Evolutionary conservation across 495 filamentous ascomycete species (phyloP).

Genomic region (Aspergillus cavernicola): DNA sequence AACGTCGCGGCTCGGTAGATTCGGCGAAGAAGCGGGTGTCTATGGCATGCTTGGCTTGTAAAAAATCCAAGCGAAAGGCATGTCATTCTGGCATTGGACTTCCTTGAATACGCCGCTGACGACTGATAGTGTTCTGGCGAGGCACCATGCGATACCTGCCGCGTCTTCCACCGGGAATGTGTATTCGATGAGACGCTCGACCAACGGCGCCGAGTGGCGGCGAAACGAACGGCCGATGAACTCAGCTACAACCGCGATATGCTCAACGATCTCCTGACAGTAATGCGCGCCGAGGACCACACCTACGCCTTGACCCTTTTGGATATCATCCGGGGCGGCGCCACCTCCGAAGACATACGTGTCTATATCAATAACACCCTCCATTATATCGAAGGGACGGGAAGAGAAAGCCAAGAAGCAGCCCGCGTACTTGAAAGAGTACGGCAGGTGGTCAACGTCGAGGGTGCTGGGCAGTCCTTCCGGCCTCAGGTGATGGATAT

Average conservation of each 20-base stretch:
- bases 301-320: conserved; percentile 27
- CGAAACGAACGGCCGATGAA: conserved; percentile 45
- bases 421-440: conserved; percentile 31
- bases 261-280: conserved; percentile 36
- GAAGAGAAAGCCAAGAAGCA: conserved; percentile 14
- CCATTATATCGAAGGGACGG: conserved; percentile 14
- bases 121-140: conserved; percentile 36
- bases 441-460: conserved; percentile 27
- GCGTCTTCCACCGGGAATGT: conserved; percentile 36
- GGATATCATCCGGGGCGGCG: conserved; percentile 36
- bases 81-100: neutral
- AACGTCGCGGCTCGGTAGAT: conserved; percentile 10
- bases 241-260: conserved; percentile 43
- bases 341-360: conserved; percentile 35
- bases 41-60: conserved; percentile 45
- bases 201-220: conserved; percentile 46
- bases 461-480: conserved; percentile 33
- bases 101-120: neutral
- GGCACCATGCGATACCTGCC: conserved; percentile 42
- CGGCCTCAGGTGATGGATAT: conserved; percentile 47
- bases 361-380: conserved; percentile 34
- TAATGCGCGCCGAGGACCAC: conserved; percentile 35
- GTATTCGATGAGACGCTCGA: conserved; percentile 48
- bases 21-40: conserved; percentile 43
- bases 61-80: conserved; percentile 47